These are phyloP conservation scores for Hypomyces perniciosus DNA, from an alignment of 2,329 filamentous ascomycete genomes.

Conservation along the genomic window DNA sequence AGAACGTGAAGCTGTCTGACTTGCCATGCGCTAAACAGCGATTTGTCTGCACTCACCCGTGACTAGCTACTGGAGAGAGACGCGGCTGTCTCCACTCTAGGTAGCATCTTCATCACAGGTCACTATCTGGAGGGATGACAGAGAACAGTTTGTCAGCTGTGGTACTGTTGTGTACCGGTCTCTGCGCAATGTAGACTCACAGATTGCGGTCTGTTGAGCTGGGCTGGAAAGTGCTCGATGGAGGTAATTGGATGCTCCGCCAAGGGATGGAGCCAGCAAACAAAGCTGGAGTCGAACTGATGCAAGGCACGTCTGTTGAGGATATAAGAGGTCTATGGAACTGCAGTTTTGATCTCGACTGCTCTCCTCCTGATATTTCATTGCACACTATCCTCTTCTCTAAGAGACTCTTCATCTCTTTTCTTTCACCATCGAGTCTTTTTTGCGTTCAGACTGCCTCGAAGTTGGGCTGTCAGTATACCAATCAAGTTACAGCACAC, in stretches of 20 bases:
- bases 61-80: neutral
- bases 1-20: neutral
- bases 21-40: constrained; percentile 6
- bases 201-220: constrained; percentile 6
- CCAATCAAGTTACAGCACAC: neutral
- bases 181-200: neutral
- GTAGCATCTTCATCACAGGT: neutral
- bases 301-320: neutral
- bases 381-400: neutral
- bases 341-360: neutral
- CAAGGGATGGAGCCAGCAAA: constrained; percentile 5
- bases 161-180: constrained; percentile 10
- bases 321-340: constrained; percentile 6
- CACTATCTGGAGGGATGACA: constrained; percentile 6
- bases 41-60: constrained; percentile 11
- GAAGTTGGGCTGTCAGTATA: neutral
- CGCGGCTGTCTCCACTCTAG: neutral
- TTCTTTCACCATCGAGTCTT: neutral
- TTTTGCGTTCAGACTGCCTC: neutral
- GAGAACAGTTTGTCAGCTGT: constrained; percentile 10
- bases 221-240: constrained; percentile 1
- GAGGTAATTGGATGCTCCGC: constrained; percentile 9
- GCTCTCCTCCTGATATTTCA: neutral
- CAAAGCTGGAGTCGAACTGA: constrained; percentile 2
- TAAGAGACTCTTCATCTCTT: neutral